Evolutionary conservation across 331 rosid genomes (phyloP), one percentile per base, ranked within the genome.

Genomic region (Pyracantha coccinea): DNA sequence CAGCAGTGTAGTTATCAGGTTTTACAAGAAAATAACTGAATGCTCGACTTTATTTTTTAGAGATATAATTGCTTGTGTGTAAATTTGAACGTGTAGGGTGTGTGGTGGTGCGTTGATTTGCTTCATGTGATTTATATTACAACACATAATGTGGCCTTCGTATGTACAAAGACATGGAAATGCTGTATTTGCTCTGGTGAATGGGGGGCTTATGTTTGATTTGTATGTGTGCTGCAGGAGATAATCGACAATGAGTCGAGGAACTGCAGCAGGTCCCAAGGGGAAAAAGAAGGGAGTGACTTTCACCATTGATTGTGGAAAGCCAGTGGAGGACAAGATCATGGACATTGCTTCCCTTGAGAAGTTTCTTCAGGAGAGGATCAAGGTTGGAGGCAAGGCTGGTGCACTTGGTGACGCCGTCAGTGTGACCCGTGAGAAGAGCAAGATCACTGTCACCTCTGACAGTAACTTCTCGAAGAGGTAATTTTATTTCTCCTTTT

Each of bases 321-420:
- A 90, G 86, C 98, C 98, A 0, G 98, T 90, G 17, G 98, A 92
- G 59, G 98, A 93, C 73, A 90, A 89, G 84, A 90, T 92, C 77
- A 90, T 92, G 98, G 96, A 93, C 75, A 84, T 93, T 54, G 98
- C 95, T 0, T 89, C 96, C 11, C 75, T 93, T 16, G 98, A 90
- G 79, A 90, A 93, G 86, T 93, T 93, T 72, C 96, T 93, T 12
- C 91, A 87, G 68, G 98, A 90, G 80, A 85, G 96, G 87, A 90
- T 93, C 69, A 93, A 93, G 85, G 98, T 93, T 20, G 96, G 88
- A 24, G 96, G 98, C 73, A 93, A 90, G 78, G 88, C 96, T 9
- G 97, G 97, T 69, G 97, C 97, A 24, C 96, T 92, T 54, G 97
- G 97, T 29, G 98, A 92, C 38, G 29, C 84, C 8, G 92, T 92